Evolutionary conservation across 257 asterid genomes (phyloP), one percentile per base, ranked within the genome.

Genomic region (Euphrasia confusa): DNA sequence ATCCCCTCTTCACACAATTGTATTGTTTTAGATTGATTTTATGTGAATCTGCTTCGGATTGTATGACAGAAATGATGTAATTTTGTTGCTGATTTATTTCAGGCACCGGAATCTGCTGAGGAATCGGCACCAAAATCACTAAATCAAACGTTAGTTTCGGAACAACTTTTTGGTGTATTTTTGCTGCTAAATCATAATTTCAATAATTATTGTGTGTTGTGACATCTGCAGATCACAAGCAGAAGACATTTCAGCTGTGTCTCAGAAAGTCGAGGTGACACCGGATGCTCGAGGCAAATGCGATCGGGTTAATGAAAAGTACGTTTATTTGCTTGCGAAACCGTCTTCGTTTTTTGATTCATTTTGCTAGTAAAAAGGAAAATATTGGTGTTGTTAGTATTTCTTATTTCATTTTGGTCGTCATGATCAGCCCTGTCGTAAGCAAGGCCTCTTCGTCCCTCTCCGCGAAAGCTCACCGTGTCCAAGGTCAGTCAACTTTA

Each of bases 31-130:
- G 14, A 55, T 28, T 14, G 30, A 37, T 44, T 13, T 33, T 53
- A 17, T 10, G 24, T 7, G 10, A 56, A 45, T 37, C 27, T 18
- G 12, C 15, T 42, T 12, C 21, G 61, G 54, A 28, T 10, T 1
- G 13, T 37, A n/a, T 35, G 53, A 54, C 14, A 2, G 18, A 35
- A n/a, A n/a, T 37, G 59, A 30, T 52, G 30, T 27, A 42, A 60
- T 10, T 21, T 21, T 59, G 53, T 44, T 57, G 33, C 50, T 21
- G 50, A 50, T 64, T 59, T 35, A 64, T 62, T 24, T 35, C 70
- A 86, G 90, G 87, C 59, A 9, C 18, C 67, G 10, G 75, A 65
- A 17, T 61, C 35, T 54, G 56, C 64, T n/a, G 70, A 68, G 44
- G 84, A 75, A 53, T 62, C 73, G 74, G 63, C 54, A 3, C 50